These are phyloP conservation scores for Psidium friedrichsthalianum DNA, from an alignment of 345 rosid species.

Conservation along the genomic window DNA sequence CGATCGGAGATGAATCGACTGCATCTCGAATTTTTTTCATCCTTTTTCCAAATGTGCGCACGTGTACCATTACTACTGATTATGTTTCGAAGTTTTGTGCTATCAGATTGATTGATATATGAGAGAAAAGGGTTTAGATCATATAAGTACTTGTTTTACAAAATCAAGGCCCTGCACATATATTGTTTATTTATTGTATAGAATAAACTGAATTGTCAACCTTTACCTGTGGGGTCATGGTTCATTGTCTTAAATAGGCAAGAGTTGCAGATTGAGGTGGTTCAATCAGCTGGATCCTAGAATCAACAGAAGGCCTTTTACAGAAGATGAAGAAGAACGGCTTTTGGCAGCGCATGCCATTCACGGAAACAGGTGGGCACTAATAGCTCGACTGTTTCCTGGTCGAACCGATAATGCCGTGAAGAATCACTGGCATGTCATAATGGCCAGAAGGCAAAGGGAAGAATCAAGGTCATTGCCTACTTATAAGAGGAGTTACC, in stretches of 20 bases:
- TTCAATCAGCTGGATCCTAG: constrained; percentile 53
- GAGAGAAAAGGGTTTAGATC: neutral
- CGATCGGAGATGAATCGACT: neutral
- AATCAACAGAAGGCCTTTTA: constrained; percentile 42
- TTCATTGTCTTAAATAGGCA: constrained; percentile 16
- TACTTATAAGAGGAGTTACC: neutral
- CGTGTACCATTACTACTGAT: neutral
- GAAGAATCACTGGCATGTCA: constrained; percentile 57
- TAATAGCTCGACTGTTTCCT: constrained; percentile 38
- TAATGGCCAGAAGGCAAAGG: constrained; percentile 44
- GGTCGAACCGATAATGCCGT: constrained; percentile 58
- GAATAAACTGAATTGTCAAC: neutral
- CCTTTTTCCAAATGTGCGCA: neutral
- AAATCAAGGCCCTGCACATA: neutral
- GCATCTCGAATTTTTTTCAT: neutral
- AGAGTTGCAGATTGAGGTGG: constrained; percentile 61
- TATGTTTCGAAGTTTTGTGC: neutral
- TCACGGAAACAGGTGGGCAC: constrained; percentile 59
- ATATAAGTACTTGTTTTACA: neutral
- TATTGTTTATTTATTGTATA: neutral
- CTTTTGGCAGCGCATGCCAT: constrained; percentile 36
- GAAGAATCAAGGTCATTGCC: constrained; percentile 18
- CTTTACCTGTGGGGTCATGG: neutral
- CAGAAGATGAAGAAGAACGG: constrained; percentile 47
- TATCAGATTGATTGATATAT: neutral